Evolutionary conservation across 768 basidiomycete genomes (phyloP).

Genomic region (Boletus rubescentipes): DNA sequence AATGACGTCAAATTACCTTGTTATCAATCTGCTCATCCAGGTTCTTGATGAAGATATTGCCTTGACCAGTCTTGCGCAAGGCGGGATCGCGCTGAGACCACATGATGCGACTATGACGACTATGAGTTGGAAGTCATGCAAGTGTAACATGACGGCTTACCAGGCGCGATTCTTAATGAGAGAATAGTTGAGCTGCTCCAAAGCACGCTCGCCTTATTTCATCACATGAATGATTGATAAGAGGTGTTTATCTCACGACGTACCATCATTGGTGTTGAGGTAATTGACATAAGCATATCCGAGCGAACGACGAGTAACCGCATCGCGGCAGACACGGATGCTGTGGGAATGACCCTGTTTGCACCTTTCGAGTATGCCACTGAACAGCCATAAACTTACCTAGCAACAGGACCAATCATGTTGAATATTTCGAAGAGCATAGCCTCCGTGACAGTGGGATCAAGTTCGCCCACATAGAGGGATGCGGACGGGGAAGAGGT

Average conservation of each 20-base stretch:
- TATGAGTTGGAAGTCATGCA: background rate
- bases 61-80: constrained; percentile 98
- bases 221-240: background rate
- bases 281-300: constrained; percentile 99
- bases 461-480: constrained; percentile 98
- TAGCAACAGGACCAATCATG: constrained; percentile 98
- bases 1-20: constrained; percentile 53
- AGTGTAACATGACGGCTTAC: constrained; percentile 41
- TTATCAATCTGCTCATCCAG: constrained; percentile 96
- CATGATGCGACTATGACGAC: constrained; percentile 85
- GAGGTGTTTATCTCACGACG: constrained; percentile 23
- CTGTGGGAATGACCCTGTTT: constrained; percentile 36
- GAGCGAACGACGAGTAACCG: constrained; percentile 98
- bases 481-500: constrained; percentile 82
- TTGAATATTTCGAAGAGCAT: constrained; percentile 99
- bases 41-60: constrained; percentile 99
- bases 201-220: constrained; percentile 84
- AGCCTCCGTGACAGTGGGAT: constrained; percentile 96
- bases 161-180: constrained; percentile 98
- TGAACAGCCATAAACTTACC: constrained; percentile 48
- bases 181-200: constrained; percentile 99
- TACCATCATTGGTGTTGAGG: constrained; percentile 91
- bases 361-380: background rate
- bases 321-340: constrained; percentile 99
- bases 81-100: constrained; percentile 99